Evolutionary conservation across 73 alveolate genomes (phyloP).

Genomic region (Paraurostyla sp.): DNA sequence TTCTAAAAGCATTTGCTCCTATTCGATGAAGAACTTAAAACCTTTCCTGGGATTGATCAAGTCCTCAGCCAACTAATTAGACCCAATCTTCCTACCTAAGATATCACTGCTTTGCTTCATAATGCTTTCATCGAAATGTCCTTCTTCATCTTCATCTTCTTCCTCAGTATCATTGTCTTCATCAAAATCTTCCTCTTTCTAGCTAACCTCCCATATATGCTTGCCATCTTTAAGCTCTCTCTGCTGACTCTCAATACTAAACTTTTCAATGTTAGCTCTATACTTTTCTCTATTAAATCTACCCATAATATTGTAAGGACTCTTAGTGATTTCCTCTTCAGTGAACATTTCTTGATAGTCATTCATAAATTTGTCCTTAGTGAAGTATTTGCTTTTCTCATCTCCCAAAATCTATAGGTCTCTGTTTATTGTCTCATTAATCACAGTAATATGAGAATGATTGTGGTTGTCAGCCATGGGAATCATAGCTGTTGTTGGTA

Average conservation of each 20-base stretch:
- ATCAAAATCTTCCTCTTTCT: background rate
- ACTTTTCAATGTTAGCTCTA: background rate
- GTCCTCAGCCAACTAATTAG: conserved; percentile 25
- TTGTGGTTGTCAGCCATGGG: conserved; percentile 65
- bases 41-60: conserved; percentile 28
- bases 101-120: background rate
- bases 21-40: conserved; percentile 57
- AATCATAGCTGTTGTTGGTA: conserved; percentile 54
- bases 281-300: conserved; percentile 32
- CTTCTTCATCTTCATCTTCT: conserved; percentile 57
- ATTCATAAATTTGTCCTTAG: conserved; percentile 55
- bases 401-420: conserved; percentile 4
- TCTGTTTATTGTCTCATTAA: conserved; percentile 26
- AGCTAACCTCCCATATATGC: conserved; percentile 42
- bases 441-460: conserved; percentile 35
- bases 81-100: background rate
- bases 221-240: conserved; percentile 4
- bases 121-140: background rate
- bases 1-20: conserved; percentile 32
- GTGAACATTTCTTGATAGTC: conserved; percentile 23
- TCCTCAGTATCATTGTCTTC: conserved; percentile 44
- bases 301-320: conserved; percentile 16
- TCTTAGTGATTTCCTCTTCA: background rate
- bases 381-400: conserved; percentile 12
- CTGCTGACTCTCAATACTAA: background rate